Conservation (phyloP, 768 basidiomycete genomes). For the Clitopilus hobsonii region DNA sequence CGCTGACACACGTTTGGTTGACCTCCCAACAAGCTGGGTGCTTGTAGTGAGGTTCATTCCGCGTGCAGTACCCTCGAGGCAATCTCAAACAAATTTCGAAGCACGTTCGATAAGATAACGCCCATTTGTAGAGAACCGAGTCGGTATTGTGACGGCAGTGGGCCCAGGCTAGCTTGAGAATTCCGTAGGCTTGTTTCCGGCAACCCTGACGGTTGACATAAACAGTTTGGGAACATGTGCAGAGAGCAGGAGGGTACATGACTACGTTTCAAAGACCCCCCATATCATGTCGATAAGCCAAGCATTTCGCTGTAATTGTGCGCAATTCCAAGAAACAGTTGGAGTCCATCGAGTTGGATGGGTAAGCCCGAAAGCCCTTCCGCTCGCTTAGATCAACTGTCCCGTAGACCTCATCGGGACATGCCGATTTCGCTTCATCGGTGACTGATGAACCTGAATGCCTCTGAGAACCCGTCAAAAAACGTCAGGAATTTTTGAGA, state of each 20-base stretch:
- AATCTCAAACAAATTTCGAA: not conserved
- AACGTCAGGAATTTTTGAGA: not conserved
- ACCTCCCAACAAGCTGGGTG: too few species aligned
- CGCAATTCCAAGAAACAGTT: too few species aligned
- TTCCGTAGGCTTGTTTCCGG: not conserved
- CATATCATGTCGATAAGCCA: too few species aligned
- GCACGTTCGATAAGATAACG: not conserved
- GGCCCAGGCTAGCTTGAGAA: not conserved
- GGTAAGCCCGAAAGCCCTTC: not conserved
- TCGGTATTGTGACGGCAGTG: not conserved
- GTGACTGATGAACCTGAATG: not conserved
- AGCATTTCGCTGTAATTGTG: too few species aligned
- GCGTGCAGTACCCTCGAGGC: too few species aligned
- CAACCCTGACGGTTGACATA: not conserved
- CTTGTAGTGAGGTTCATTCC: too few species aligned
- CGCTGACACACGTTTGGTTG: too few species aligned
- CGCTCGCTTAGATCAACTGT: not conserved
- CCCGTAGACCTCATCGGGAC: not conserved
- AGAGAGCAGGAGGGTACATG: not conserved
- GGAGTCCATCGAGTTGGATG: too few species aligned
- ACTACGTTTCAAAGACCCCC: not conserved
- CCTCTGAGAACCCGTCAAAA: not conserved
- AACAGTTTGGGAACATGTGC: not conserved
- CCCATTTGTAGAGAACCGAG: not conserved
- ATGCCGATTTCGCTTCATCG: not conserved